Evolutionary conservation across 768 basidiomycete genomes (phyloP), one percentile per base, ranked within the genome.

Genomic region (Xerocomus potaroensis): DNA sequence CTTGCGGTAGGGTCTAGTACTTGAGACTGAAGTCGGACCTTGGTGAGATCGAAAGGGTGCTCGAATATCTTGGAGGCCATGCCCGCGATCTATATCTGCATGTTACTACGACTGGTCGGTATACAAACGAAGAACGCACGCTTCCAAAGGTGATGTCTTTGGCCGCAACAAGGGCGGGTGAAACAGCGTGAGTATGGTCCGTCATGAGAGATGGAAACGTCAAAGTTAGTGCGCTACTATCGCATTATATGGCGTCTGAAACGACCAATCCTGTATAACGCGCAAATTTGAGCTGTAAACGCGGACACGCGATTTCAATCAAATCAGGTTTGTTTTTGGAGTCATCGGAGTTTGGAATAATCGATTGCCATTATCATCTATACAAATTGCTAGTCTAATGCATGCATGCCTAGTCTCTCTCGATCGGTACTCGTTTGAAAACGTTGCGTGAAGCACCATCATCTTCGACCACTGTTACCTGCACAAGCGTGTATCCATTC

Each of bases 1-100:
- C 82, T 78, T 41, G 68, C 70, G 12, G 78, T 71, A 9, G 78
- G 69, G 50, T 87, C 81, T 44, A 94, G 74, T 11, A 94, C 83
- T 60, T 97, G 95, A 2, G 89, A 80, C 66, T 98, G 95, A 34
- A 98, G 75, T 40, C 94, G 80, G 48, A 96, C 94, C 71, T 96
- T 97, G 46, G 91, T 87, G 29, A 98, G 78, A 67, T 97, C 94
- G 59, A 95, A 92, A 1, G 95, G 95, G 63, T 96, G 91, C 69
- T 95, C 93, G 52, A 96, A 84, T 14, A 92, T 72, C 64, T 84
- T 82, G 37, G 92, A 84, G 8, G 79, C 72, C 73, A 95, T 91
- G 21, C 94, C 94, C 45, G 93, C 90, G 45, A 81, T 68, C 90
- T 91, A 39, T n/a, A n/a, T 19, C 21, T 32, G 5, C 18, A 32